These are phyloP conservation scores for Aspergillus versicolor DNA, from an alignment of 2,329 filamentous ascomycete genomes.

Conservation along the genomic window DNA sequence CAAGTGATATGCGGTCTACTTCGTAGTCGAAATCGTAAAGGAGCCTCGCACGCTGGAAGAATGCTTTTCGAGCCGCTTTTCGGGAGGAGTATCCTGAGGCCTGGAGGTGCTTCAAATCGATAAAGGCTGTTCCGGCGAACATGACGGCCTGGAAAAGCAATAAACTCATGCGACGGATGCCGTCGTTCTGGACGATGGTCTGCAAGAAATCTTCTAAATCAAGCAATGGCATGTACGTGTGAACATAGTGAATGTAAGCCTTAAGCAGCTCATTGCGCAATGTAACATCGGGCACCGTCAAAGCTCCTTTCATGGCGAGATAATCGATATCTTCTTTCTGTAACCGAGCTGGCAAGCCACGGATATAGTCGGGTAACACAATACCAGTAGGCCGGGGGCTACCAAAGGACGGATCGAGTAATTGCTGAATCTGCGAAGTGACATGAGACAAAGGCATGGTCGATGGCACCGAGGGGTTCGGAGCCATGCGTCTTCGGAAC, in stretches of 20 bases:
- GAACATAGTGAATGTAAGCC: conserved; percentile 83
- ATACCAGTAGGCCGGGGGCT: conserved; percentile 48
- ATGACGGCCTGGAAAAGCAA: conserved; percentile 91
- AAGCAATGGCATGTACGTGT: conserved; percentile 90
- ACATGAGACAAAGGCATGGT: conserved; percentile 37
- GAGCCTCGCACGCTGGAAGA: conserved; percentile 85
- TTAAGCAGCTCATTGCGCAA: conserved; percentile 80
- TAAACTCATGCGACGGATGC: conserved; percentile 71
- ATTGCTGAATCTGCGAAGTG: conserved; percentile 36
- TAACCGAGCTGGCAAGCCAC: conserved; percentile 74
- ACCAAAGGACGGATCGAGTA: conserved; percentile 46
- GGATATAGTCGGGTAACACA: conserved; percentile 68
- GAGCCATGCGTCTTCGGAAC: conserved; percentile 45
- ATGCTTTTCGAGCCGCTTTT: conserved; percentile 80
- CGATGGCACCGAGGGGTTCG: conserved; percentile 42
- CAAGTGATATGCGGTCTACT: conserved; percentile 79
- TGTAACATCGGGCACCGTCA: conserved; percentile 68
- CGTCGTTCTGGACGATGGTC: conserved; percentile 64
- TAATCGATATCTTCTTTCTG: conserved; percentile 80
- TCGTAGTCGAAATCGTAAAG: conserved; percentile 97
- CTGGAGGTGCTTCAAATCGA: conserved; percentile 74
- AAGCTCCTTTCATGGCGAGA: conserved; percentile 77
- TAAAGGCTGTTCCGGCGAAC: conserved; percentile 87
- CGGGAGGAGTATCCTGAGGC: conserved; percentile 75
- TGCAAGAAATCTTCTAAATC: conserved; percentile 62